Conservation (phyloP, 108 stramenopile species). For the Cyclostephanos invisitatus region DNA sequence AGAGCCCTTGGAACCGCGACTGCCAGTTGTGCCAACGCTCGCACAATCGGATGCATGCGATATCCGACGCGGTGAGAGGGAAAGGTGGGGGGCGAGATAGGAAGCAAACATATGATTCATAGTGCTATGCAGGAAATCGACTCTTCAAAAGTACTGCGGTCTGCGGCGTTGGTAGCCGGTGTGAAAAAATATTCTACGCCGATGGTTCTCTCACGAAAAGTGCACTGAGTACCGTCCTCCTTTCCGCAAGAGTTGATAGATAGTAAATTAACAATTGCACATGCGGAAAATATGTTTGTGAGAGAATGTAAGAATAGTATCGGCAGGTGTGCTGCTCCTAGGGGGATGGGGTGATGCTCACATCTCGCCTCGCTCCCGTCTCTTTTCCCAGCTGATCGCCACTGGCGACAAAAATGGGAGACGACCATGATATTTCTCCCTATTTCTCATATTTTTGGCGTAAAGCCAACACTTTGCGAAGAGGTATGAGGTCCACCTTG, state of each 20-base stretch:
- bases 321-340: too few species aligned
- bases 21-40: constrained; percentile 27
- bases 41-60: constrained; percentile 8
- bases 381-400: too few species aligned
- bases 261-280: not conserved
- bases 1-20: constrained; percentile 23
- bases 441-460: too few species aligned
- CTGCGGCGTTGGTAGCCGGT: not conserved
- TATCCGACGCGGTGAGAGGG: constrained; percentile 2
- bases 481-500: too few species aligned
- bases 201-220: not conserved
- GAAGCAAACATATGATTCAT: constrained; percentile 20
- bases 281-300: not conserved
- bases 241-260: not conserved
- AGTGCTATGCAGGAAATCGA: not conserved
- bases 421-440: too few species aligned
- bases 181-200: not conserved
- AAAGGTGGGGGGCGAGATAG: constrained; percentile 16
- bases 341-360: too few species aligned
- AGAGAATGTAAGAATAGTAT: too few species aligned
- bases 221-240: not conserved
- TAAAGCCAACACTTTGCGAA: too few species aligned
- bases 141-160: not conserved
- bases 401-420: too few species aligned
- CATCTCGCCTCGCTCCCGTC: too few species aligned